Conservation (phyloP, 2,329 filamentous ascomycete genomes). For the Penicillium griseofulvum region DNA sequence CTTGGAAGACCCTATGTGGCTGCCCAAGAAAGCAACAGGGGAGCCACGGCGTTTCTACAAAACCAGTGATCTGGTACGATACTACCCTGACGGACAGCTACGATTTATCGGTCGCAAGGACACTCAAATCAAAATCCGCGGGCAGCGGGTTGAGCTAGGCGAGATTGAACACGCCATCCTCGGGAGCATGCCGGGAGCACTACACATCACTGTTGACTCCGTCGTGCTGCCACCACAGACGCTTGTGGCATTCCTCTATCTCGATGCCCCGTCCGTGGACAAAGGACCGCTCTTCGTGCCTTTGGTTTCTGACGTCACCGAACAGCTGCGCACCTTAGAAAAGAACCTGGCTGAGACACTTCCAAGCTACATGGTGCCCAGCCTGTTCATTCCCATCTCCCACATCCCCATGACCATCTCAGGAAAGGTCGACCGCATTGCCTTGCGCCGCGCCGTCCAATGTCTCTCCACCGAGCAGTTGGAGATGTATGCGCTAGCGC, state of each 20-base stretch:
- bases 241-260: background rate
- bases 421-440: conserved; percentile 15
- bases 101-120: conserved; percentile 29
- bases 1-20: background rate
- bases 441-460: background rate
- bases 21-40: background rate
- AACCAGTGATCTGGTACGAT: background rate
- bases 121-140: conserved; percentile 12
- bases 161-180: conserved; percentile 24
- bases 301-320: background rate
- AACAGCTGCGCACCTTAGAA: conserved; percentile 7
- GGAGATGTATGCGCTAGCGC: background rate
- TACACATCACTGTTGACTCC: conserved; percentile 1
- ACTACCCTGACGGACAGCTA: too few relatives aligned
- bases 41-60: conserved; percentile 32
- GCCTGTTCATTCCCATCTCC: conserved; percentile 16
- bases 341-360: conserved; percentile 8
- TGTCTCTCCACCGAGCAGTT: background rate
- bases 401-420: conserved; percentile 15
- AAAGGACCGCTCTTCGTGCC: background rate
- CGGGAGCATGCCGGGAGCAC: background rate
- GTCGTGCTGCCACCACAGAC: conserved; percentile 1
- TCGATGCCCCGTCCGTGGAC: background rate
- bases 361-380: conserved; percentile 25
- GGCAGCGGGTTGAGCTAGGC: too few relatives aligned